Evolutionary conservation across 805 yeast species (phyloP), one percentile per base, ranked within the genome.

Genomic region (Teunomyces aglyptinius): DNA sequence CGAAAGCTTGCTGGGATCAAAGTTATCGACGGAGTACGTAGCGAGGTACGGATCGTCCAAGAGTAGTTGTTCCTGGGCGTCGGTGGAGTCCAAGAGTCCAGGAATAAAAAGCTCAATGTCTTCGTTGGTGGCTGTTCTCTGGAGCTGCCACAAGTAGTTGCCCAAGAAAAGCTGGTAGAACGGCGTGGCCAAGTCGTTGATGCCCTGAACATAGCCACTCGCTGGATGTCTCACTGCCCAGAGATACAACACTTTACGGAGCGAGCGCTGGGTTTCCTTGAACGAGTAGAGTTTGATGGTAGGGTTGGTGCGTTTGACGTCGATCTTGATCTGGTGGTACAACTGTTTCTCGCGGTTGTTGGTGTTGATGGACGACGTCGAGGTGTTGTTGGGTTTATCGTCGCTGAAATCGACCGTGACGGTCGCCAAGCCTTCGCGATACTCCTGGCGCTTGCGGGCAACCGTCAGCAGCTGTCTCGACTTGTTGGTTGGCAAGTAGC

Each of bases 211-310:
- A 64, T 92, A 92, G 12, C 99, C 99, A 60, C 94, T 84, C 5
- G 98, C 97, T 1, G 99, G 98, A 62, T 94, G 98, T 54, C 98
- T 77, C 20, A 92, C 83, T 0, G 98, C 95, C 99, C 99, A 92
- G 28, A 92, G 71, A 59, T 90, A 92, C 45, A 92, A 69, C 7
- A 94, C 82, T 54, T 86, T 81, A 56, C 91, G 90, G 49, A 92
- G 70, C 12, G 95, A 81, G 46, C 82, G 70, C 55, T 92, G 98
- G 0, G 94, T 88, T 2, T 83, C 70, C 16, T 78, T 78, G 55
- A 63, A 80, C 12, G 85, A 75, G 59, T 92, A 92, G 31, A 92
- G 73, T 49, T 80, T 81, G 43, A 90, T 79, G 41, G 83, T 81
- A 4, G 97, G 98, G 57, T 89, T 89, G 0, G 99, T 92, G 61